Evolutionary conservation across 768 basidiomycete genomes (phyloP), one percentile per base, ranked within the genome.

Genomic region (Leucosporidium scottii): DNA sequence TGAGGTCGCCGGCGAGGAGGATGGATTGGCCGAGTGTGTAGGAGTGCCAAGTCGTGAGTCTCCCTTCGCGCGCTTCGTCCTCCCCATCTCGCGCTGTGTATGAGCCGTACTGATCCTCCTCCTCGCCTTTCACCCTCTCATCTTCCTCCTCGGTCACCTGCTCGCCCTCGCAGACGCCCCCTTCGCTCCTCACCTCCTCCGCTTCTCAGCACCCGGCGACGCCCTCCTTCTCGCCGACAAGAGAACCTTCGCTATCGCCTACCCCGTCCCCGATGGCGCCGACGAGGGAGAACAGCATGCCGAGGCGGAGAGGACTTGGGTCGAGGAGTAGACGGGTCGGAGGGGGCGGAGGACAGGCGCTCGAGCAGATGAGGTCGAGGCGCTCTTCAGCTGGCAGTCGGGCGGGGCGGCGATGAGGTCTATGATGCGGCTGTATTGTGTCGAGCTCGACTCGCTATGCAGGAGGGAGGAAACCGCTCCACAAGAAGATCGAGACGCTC

Each of bases 381-480:
- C 18, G 7, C 7, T 50, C 6, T 4, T 50, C 18, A 23, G 23
- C 18, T 51, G 3, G 50, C 23, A n/a, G 50, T 27, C 23, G 50
- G 21, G 13, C 8, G 17, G n/a, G n/a, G n/a, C n/a, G n/a, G n/a
- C n/a, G n/a, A n/a, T n/a, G n/a, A n/a, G n/a, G n/a, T n/a, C n/a
- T n/a, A n/a, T n/a, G 50, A 51, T 27, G 50, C 13, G 23, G 50
- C 17, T n/a, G 50, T 8, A 4, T 51, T 51, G 23, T 8, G 50
- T 6, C n/a, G 49, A 18, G n/a, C n/a, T 7, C 13, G 2, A 23
- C 25, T 50, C n/a, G 18, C 54, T 56, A 94, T 0, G 93, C 94
- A n/a, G 94, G 94, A 0, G 94, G 94, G 36, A 94, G 82, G 75
- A 93, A 93, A 3, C 84, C 83, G 2, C 82, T 83, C 93, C 92